Evolutionary conservation across 192 early-diverging fungal species (phyloP), one percentile per base, ranked within the genome.

Genomic region (Backusella macrospora): DNA sequence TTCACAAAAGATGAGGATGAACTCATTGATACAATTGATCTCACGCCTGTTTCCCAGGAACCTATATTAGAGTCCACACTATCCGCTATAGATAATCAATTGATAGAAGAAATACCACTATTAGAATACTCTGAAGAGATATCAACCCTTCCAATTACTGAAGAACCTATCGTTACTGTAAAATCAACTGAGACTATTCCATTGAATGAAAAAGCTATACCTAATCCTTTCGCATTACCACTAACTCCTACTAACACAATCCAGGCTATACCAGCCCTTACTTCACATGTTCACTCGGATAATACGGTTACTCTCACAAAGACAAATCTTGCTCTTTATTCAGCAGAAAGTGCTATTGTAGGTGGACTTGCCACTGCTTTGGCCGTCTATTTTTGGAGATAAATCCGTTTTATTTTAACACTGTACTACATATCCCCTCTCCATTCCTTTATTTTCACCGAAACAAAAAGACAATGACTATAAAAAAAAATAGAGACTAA

Each of bases 341-440:
- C 76, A 9, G n/a, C 77, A 29, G 75, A 76, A 48, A 74, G 80
- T 63, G 80, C 80, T 48, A 45, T 81, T n/a, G 73, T 70, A 34
- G 80, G 80, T 62, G 73, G 80, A 18, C 18, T 77, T 0, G 44
- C 75, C 9, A 81, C 80, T 13, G 80, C 80, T 23, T 15, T 78
- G 37, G 70, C 70, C 26, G 46, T 77, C 12, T 67, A 72, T 45
- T 72, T 72, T 18, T 77, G 39, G 71, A 77, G 65, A 72, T 68
- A 64, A 38, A 23, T 38, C 10, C 8, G 5, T 23, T 48, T 6
- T 66, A 18, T 13, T 40, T 21, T 43, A 15, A 37, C 6, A 59
- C 9, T 59, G 8, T 59, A 59, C 52, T 26, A 59, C 52, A 5
- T 12, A 59, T 23, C 26, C 52, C 52, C 52, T 59, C 23, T 59